A percentile compares a stretch with the other conserved stretches of the same genome.
Conservation (phyloP, 345 rosid species). For the Populus alba region DNA sequence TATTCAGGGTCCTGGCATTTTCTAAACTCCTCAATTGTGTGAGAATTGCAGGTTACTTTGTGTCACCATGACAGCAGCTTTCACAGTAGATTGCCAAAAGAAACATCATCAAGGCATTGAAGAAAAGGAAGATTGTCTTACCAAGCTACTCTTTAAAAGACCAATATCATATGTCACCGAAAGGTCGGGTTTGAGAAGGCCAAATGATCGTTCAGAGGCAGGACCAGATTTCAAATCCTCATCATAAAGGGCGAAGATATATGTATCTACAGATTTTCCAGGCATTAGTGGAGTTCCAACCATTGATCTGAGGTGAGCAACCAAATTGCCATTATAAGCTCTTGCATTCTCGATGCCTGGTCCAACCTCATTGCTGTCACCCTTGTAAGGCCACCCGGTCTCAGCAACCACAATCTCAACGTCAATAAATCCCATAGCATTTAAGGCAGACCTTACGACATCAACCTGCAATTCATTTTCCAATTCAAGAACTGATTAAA, state of each 20-base stretch:
- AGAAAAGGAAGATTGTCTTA: slow-evolving; percentile 24
- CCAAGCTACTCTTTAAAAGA: slow-evolving; percentile 68
- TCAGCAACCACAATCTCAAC: slow-evolving; percentile 83
- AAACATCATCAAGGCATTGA: not conserved
- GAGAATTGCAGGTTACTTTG: not conserved
- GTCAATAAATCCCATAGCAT: slow-evolving; percentile 67
- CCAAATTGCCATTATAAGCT: slow-evolving; percentile 85
- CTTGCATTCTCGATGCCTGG: slow-evolving; percentile 77
- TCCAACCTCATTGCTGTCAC: slow-evolving; percentile 77
- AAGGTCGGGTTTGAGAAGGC: slow-evolving; percentile 73
- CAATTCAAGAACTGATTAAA: not conserved
- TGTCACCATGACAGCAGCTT: not conserved
- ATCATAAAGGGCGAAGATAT: slow-evolving; percentile 83
- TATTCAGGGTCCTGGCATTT: not conserved
- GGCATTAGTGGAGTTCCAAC: slow-evolving; percentile 95
- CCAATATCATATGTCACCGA: slow-evolving; percentile 67
- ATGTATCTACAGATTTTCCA: slow-evolving; percentile 84
- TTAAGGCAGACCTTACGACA: slow-evolving; percentile 78
- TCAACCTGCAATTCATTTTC: slow-evolving; percentile 54
- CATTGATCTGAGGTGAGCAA: slow-evolving; percentile 71
- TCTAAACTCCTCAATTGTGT: not conserved
- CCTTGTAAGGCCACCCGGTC: slow-evolving; percentile 88
- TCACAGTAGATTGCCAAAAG: not conserved
- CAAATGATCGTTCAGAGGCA: slow-evolving; percentile 72
- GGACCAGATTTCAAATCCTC: slow-evolving; percentile 85